phyloP scores from a whole-genome alignment of 2,329 filamentous ascomycete genomes.

The Fonsecaea erecta region DNA sequence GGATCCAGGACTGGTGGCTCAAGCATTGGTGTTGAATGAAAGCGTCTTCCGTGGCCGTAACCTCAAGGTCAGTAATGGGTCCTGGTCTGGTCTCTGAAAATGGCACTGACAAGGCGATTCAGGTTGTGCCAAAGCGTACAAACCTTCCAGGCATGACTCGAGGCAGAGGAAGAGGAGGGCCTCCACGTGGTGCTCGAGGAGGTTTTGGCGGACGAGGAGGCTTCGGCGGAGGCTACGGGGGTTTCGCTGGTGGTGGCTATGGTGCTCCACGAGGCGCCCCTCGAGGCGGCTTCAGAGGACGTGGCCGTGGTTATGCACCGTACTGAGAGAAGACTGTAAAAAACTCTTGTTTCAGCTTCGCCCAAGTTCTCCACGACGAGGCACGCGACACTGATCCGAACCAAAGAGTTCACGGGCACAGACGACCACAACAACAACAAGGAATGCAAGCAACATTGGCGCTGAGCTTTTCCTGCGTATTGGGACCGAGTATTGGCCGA shows the following conservation, averaged over 20 bases:
- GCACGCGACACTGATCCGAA: constrained; percentile 20
- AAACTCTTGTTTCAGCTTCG: constrained; percentile 9
- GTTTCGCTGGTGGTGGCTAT: constrained; percentile 48
- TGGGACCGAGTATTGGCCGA: background rate
- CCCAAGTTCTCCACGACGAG: constrained; percentile 1
- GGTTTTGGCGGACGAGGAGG: constrained; percentile 64
- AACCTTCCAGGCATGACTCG: constrained; percentile 94
- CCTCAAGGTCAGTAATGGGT: constrained; percentile 72
- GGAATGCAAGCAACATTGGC: background rate
- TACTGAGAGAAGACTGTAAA: constrained; percentile 43
- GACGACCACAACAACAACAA: background rate
- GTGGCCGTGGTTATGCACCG: constrained; percentile 60
- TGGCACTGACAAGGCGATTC: constrained; percentile 32
- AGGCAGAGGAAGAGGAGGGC: constrained; percentile 57
- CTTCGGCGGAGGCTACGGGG: constrained; percentile 50
- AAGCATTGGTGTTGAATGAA: constrained; percentile 94
- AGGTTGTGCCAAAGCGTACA: constrained; percentile 90
- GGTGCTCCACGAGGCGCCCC: constrained; percentile 33
- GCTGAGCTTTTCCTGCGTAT: background rate
- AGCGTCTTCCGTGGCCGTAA: constrained; percentile 93
- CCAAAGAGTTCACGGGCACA: background rate
- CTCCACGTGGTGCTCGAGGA: constrained; percentile 63
- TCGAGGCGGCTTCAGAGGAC: constrained; percentile 41
- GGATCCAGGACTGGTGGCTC: constrained; percentile 88
- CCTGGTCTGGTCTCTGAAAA: background rate